Percentiles rank a stretch among this genome's conserved stretches.
phyloP scores from a whole-genome alignment of 129 eudicot species.

The Flaveria bidentis region DNA sequence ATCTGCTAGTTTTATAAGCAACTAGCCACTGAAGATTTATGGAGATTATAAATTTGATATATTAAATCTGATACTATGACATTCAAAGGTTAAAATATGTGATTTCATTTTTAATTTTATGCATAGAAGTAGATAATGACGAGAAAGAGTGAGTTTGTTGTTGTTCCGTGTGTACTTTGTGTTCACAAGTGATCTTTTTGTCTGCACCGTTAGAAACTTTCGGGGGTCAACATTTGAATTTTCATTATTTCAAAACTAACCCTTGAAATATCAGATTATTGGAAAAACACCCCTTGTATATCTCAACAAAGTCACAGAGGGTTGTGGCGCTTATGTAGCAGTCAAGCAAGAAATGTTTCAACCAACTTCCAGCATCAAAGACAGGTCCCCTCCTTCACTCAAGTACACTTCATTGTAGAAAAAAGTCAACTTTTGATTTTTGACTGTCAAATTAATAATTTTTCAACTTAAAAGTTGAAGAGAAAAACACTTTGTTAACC shows the following conservation, averaged over 20 bases:
- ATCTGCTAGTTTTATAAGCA: not conserved
- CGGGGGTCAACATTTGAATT: not conserved
- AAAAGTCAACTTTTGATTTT: constrained; percentile 1
- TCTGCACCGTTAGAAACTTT: not conserved
- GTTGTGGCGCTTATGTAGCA: constrained; percentile 93
- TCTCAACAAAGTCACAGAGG: constrained; percentile 88
- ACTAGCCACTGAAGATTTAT: not conserved
- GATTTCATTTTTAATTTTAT: not conserved
- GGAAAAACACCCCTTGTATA: constrained; percentile 93
- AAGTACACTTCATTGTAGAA: not conserved
- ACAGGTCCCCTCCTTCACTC: constrained; percentile 55
- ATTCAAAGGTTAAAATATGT: not conserved
- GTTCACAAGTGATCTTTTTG: not conserved
- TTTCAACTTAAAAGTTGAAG: not conserved
- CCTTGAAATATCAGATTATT: constrained; percentile 58
- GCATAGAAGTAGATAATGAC: not conserved
- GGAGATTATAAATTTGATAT: not conserved
- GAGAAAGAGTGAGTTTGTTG: too few relatives aligned
- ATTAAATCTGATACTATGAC: not conserved
- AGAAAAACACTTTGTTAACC: not conserved
- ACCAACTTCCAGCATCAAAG: constrained; percentile 97
- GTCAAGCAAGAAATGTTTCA: constrained; percentile 97
- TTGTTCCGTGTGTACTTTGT: not conserved
- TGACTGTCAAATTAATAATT: not conserved
- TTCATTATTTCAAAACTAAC: constrained; percentile 1